Evolutionary conservation across 495 filamentous ascomycete species (phyloP), one percentile per base, ranked within the genome.

Genomic region (Annulohypoxylon nitens): DNA sequence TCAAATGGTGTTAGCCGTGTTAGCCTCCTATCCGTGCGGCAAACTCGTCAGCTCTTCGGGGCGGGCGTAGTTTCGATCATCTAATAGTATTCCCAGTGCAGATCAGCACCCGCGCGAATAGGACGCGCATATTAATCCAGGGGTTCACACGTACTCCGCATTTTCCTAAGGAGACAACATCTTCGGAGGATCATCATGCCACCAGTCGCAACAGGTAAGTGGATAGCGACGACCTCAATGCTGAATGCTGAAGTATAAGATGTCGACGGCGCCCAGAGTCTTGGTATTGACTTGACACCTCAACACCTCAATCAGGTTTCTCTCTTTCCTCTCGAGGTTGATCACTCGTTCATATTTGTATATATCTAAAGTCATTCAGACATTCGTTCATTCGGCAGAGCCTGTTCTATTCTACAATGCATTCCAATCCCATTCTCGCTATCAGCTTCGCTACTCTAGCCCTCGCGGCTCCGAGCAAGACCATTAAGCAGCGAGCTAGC

Each of bases 381-480:
- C 39, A 10, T 59, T 65, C 62, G 23, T 65, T 57, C 33, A 30
- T 45, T 65, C 54, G 37, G 50, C 50, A 20, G 37, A 47, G 37
- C 26, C 55, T 33, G 36, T 10, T 39, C 6, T 55, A 37, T 20
- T 60, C 50, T 23, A 64, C 5, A 45, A 70, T 70, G 61, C 61
- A 12, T 43, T 60, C 36, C 4, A 60, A 3, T 60, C 10, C 57
- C 0, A 34, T 64, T 48, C 61, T 60, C 10, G 10, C 53, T 48
- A 60, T 70, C 3, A 47, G 53, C 45, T 51, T 37, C 23, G 26
- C 41, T 54, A 34, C 61, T 10, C 53, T 64, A 11, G 67, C 61
- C 45, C 51, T 60, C 20, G 67, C 67, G 8, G 61, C 36, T 33
- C 67, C 67, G n/a, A 53, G 61, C 61, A 34, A 39, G n/a, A 55